These are phyloP conservation scores for Euptelea pleiosperma DNA, from an alignment of 164 flowering plant species.

Conservation along the genomic window DNA sequence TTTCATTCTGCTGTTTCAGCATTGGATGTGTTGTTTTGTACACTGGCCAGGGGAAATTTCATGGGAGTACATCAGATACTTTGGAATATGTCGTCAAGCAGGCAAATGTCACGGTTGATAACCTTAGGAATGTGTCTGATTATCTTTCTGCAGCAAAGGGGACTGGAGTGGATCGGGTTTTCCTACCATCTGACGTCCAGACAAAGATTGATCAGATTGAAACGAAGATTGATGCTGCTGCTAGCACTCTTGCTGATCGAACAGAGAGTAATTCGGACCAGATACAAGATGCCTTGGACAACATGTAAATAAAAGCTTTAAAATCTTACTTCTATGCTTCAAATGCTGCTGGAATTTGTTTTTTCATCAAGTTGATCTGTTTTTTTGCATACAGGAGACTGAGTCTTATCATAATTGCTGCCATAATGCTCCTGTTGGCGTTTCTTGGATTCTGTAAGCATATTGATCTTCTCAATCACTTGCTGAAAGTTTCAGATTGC, in stretches of 20 bases:
- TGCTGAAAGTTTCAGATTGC: not conserved
- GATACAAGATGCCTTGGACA: conserved; percentile 48
- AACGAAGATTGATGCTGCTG: conserved; percentile 55
- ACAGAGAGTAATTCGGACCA: conserved; percentile 45
- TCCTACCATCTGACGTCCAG: conserved; percentile 50
- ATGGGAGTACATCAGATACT: conserved; percentile 49
- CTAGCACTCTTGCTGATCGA: conserved; percentile 37
- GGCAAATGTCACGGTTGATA: conserved; percentile 54
- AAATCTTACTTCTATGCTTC: not conserved
- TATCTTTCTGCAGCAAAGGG: conserved; percentile 69
- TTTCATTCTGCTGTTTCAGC: conserved; percentile 33
- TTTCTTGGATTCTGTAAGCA: conserved; percentile 88
- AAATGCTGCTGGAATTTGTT: not conserved
- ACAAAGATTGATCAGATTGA: conserved; percentile 46
- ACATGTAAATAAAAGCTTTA: conserved; percentile 40
- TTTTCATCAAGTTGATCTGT: conserved; percentile 14
- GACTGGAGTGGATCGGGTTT: conserved; percentile 39
- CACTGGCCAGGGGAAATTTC: conserved; percentile 77
- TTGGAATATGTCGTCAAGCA: conserved; percentile 62
- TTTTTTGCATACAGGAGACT: conserved; percentile 53
- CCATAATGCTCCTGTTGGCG: conserved; percentile 72
- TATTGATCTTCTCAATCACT: not conserved
- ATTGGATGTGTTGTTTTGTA: conserved; percentile 76
- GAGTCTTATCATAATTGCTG: conserved; percentile 65
- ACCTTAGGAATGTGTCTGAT: conserved; percentile 60